Conservation (phyloP, 805 yeast species). For the Lachancea meyersii region DNA sequence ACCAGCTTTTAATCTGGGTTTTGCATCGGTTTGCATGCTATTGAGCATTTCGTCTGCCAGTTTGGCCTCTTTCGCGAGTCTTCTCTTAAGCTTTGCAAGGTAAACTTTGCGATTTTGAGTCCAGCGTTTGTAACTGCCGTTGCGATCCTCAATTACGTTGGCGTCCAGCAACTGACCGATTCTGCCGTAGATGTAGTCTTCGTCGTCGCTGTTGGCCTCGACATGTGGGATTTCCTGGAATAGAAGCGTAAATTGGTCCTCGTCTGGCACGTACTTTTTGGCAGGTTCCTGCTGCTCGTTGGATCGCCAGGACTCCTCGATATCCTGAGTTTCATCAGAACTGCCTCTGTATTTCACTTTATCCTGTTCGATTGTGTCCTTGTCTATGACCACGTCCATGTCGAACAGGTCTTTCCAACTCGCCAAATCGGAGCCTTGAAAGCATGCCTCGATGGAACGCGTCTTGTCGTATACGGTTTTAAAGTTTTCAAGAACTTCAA, state of each 20-base stretch:
- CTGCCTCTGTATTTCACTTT: conserved; percentile 54
- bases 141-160: conserved; percentile 34
- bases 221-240: conserved; percentile 77
- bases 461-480: conserved; percentile 61
- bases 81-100: conserved; percentile 44
- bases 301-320: conserved; percentile 50
- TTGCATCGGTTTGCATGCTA: conserved; percentile 19
- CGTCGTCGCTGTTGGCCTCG: conserved; percentile 54
- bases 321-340: conserved; percentile 55
- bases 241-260: conserved; percentile 63
- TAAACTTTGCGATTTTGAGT: conserved; percentile 42
- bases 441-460: conserved; percentile 45
- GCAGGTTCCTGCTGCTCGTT: conserved; percentile 3
- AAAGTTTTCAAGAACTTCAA: conserved; percentile 50
- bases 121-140: conserved; percentile 45
- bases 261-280: conserved; percentile 14
- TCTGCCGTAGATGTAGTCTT: conserved; percentile 49
- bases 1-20: conserved; percentile 23
- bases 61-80: conserved; percentile 56
- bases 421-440: conserved; percentile 35
- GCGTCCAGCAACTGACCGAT: conserved; percentile 42
- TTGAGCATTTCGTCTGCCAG: conserved; percentile 46
- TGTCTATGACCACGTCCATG: conserved; percentile 44
- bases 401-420: conserved; percentile 56
- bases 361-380: conserved; percentile 68